Conservation (phyloP, 495 filamentous ascomycete genomes). For the Astrothelium subdiscretum region DNA sequence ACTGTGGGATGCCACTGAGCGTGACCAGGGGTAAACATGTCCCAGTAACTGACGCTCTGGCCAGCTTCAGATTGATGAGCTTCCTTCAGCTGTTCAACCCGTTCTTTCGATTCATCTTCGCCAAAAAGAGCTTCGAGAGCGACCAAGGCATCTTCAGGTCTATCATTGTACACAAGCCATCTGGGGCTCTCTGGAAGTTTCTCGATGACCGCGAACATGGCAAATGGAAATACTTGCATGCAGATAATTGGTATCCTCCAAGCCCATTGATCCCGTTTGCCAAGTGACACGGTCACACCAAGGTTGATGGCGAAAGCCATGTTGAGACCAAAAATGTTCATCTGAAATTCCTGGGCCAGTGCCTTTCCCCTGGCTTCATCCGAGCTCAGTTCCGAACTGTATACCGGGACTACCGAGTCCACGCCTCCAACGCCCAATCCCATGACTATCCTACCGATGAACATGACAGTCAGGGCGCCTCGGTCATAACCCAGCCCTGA, state of each 20-base stretch:
- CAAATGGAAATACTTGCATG: constrained; percentile 44
- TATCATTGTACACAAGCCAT: constrained; percentile 35
- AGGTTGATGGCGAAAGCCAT: constrained; percentile 41
- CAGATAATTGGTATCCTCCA: constrained; percentile 52
- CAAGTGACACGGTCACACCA: constrained; percentile 23
- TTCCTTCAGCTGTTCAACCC: constrained; percentile 35
- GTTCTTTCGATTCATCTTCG: constrained; percentile 34
- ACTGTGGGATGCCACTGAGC: constrained; percentile 42
- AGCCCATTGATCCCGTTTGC: constrained; percentile 32
- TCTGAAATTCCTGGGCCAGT: constrained; percentile 46
- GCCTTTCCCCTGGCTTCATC: constrained; percentile 40
- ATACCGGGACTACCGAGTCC: constrained; percentile 45
- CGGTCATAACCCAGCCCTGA: constrained; percentile 33
- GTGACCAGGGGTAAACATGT: constrained; percentile 35
- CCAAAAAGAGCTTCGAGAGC: constrained; percentile 35
- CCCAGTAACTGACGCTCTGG: constrained; percentile 33
- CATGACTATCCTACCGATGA: constrained; percentile 41
- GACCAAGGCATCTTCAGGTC: constrained; percentile 32
- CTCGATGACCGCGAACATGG: constrained; percentile 36
- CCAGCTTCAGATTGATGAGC: constrained; percentile 34
- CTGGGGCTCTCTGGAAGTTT: constrained; percentile 43
- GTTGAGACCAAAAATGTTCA: constrained; percentile 46
- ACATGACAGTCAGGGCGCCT: constrained; percentile 37
- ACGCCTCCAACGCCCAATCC: constrained; percentile 47
- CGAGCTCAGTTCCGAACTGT: constrained; percentile 40